phyloP scores from a whole-genome alignment of 306 rosid species.

The Prunus dulcis region DNA sequence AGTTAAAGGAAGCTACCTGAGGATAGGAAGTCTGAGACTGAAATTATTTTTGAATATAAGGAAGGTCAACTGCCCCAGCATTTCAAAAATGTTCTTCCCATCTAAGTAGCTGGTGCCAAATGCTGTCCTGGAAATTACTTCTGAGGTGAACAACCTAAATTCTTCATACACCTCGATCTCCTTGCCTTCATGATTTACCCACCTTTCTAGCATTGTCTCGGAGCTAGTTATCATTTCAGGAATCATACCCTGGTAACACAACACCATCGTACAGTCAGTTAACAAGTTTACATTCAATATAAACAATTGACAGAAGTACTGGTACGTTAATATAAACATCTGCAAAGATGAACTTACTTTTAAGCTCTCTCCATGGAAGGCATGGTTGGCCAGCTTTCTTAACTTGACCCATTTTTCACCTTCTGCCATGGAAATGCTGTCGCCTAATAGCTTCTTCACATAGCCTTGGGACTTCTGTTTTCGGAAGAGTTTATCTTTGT shows the following conservation, averaged over 20 bases:
- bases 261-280: background rate
- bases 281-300: background rate
- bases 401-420: conserved; percentile 24
- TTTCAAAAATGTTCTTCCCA: background rate
- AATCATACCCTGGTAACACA: background rate
- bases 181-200: background rate
- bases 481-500: background rate
- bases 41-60: background rate
- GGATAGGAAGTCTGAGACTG: background rate
- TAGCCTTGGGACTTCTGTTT: background rate
- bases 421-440: background rate
- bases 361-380: conserved; percentile 13
- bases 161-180: conserved; percentile 5
- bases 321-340: background rate
- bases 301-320: too few relatives aligned
- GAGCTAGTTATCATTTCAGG: background rate
- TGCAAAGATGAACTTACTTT: conserved; percentile 3
- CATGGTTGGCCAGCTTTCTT: conserved; percentile 5
- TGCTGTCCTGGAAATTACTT: conserved; percentile 1
- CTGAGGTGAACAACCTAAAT: conserved; percentile 6
- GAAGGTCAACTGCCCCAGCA: background rate
- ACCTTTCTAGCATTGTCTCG: background rate
- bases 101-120: conserved; percentile 9
- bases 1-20: background rate
- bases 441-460: background rate